Percentiles rank a stretch among this genome's conserved stretches.
Evolutionary conservation across 2,329 filamentous ascomycete genomes (phyloP).

Genomic region (Cladophialophora immunda): DNA sequence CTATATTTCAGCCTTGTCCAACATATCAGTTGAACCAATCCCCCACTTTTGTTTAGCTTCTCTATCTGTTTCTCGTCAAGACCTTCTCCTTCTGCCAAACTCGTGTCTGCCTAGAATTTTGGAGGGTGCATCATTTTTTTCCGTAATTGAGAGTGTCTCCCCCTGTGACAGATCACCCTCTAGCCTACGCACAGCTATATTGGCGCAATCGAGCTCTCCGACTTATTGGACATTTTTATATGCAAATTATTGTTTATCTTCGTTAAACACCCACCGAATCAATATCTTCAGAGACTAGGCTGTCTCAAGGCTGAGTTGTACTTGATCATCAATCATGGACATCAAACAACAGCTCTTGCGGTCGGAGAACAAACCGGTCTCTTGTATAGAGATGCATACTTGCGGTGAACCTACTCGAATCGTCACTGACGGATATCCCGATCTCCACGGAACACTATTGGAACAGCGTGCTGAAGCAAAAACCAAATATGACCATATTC

Average conservation of each 20-base stretch:
- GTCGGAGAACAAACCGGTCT: conserved; percentile 16
- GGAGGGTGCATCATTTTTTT: no score
- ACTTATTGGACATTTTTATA: not conserved
- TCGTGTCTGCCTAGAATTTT: no score
- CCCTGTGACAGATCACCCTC: no score
- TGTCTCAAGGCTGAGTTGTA: not conserved
- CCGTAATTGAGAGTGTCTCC: no score
- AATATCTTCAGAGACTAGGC: no score
- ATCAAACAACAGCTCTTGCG: conserved; percentile 7
- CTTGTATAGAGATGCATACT: conserved; percentile 56
- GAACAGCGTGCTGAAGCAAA: conserved; percentile 52
- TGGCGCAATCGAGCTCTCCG: no score
- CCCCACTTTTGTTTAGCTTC: not conserved
- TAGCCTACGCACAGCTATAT: no score
- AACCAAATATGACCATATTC: conserved; percentile 51
- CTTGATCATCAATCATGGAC: conserved; percentile 13
- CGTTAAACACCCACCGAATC: not conserved
- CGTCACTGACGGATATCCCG: conserved; percentile 53
- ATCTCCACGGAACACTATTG: conserved; percentile 51
- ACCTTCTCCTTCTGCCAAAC: no score
- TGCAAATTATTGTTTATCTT: not conserved
- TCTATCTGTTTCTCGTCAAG: no score
- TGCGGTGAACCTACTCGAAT: conserved; percentile 61
- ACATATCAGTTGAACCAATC: no score
- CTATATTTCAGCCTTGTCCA: conserved; percentile 13